Base-by-base conservation (phyloP, 345 rosid genomes). In the Pistacia vera region DNA sequence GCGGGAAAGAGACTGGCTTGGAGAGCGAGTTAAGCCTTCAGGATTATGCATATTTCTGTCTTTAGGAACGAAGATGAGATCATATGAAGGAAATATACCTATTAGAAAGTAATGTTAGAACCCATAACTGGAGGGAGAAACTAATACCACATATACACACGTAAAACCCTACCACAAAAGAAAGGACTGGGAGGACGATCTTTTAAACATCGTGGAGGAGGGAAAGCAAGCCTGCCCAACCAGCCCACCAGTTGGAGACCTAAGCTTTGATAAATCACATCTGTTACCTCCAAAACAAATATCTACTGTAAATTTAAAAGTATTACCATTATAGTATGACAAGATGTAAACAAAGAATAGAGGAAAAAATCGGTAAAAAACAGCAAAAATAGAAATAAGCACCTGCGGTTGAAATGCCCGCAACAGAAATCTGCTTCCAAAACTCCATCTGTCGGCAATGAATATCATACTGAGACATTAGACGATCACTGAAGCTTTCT, bases 221-320 rank as follows among this genome's bases (percentile, higher is more conserved):
- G 68, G 36, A 73, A 76, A 54, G 33, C 79, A 70, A 76, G 66
- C 76, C 83, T 77, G 59, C 75, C 82, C 69, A 68, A 41, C 80
- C 85, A 82, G 56, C 76, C 81, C 67, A 73, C 14, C 48, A 73
- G 25, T 3, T 8, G 69, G 49, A 73, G 69, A 52, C 69, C 69
- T 12, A 63, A 63, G 14, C 48, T 63, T 54, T 35, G 20, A 52
- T 63, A 8, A 11, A 73, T 11, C 52, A 2, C 3, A 63, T 35
- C 76, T 63, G 69, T 18, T 13, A 73, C 7, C 44, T 33, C 35
- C 3, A 59, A 62, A 33, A 8, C 17, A 18, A 20, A 2, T 22
- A 51, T 8, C 20, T 28, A 13, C 60, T 48, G 51, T 16, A 46
- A 28, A 49, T n/a, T n/a, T 30, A 7, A 61, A 28, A 61, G 33